Evolutionary conservation across 208 protist species (phyloP).

Genomic region (Leishmania lainsoni): DNA sequence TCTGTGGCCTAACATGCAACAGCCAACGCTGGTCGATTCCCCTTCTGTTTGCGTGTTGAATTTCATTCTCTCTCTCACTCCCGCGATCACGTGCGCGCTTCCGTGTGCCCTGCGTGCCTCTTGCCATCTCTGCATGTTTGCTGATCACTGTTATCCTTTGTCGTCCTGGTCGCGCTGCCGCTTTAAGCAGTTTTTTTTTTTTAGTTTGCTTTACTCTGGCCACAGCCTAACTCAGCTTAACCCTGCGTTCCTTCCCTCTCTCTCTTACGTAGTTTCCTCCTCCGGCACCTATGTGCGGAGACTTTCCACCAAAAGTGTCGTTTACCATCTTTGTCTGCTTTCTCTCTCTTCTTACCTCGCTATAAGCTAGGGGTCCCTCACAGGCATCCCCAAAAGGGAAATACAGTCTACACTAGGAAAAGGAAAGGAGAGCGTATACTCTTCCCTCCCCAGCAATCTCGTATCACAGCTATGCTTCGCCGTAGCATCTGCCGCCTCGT

Average conservation of each 20-base stretch:
- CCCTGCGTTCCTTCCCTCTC: neutral
- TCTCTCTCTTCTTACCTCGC: constrained; percentile 17
- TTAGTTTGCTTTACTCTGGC: neutral
- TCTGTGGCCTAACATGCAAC: neutral
- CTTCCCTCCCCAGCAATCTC: constrained; percentile 4
- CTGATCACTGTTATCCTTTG: neutral
- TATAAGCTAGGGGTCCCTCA: neutral
- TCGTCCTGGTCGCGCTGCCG: neutral
- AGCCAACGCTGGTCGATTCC: neutral
- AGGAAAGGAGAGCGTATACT: too few species aligned
- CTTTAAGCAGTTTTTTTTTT: neutral
- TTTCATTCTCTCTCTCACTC: neutral
- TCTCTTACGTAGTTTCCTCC: neutral
- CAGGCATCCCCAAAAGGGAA: too few species aligned
- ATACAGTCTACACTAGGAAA: too few species aligned
- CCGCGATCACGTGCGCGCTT: neutral
- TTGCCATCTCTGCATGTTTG: too few species aligned
- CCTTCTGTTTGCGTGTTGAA: neutral
- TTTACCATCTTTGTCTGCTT: neutral
- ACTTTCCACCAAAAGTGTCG: too few species aligned
- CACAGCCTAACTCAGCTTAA: too few species aligned
- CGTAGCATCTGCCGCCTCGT: constrained; percentile 46
- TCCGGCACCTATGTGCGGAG: too few species aligned
- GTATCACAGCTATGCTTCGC: constrained; percentile 54
- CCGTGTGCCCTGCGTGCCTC: neutral